Evolutionary conservation across 1,139 yeast species (phyloP).

Genomic region (Candida anutae): DNA sequence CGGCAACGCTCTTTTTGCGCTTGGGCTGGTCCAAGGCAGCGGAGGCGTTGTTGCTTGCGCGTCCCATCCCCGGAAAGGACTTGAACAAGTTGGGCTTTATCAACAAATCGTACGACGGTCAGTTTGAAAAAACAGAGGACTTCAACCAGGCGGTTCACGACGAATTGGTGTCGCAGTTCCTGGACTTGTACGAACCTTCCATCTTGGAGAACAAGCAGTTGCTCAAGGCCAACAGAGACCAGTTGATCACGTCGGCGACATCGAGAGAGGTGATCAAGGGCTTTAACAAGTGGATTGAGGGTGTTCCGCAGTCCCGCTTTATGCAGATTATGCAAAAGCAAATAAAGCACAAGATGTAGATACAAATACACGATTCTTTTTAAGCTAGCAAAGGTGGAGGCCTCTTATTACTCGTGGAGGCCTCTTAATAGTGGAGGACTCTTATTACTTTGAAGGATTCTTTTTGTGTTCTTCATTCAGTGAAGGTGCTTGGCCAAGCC

Average conservation of each 20-base stretch:
- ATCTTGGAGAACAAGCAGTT: slow-evolving; percentile 57
- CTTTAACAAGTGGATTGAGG: slow-evolving; percentile 60
- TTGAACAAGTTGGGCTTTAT: slow-evolving; percentile 54
- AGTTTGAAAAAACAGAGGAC: slow-evolving; percentile 45
- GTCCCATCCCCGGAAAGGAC: slow-evolving; percentile 57
- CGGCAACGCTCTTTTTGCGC: slow-evolving; percentile 60
- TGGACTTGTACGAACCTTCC: slow-evolving; percentile 50
- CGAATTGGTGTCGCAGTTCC: slow-evolving; percentile 39
- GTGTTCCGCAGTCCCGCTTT: slow-evolving; percentile 69
- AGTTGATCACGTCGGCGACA: slow-evolving; percentile 43
- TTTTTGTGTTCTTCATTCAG: no score
- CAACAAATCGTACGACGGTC: slow-evolving; percentile 36
- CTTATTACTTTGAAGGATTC: no score
- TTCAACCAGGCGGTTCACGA: slow-evolving; percentile 50
- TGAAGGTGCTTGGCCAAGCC: slow-evolving; percentile 16
- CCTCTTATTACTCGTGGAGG: no score
- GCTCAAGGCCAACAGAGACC: slow-evolving; percentile 40
- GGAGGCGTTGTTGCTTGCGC: slow-evolving; percentile 66
- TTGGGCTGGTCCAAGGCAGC: slow-evolving; percentile 69
- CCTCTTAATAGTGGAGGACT: no score
- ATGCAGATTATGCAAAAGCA: slow-evolving; percentile 46
- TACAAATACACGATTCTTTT: no score
- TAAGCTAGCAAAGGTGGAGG: no score
- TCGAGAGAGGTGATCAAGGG: slow-evolving; percentile 65
- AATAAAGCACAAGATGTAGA: slow-evolving; percentile 57